A percentile compares a stretch with the other conserved stretches of the same genome.
These are phyloP conservation scores for Tolypocladium sp. DNA, from an alignment of 2,329 filamentous ascomycete species.

Conservation along the genomic window DNA sequence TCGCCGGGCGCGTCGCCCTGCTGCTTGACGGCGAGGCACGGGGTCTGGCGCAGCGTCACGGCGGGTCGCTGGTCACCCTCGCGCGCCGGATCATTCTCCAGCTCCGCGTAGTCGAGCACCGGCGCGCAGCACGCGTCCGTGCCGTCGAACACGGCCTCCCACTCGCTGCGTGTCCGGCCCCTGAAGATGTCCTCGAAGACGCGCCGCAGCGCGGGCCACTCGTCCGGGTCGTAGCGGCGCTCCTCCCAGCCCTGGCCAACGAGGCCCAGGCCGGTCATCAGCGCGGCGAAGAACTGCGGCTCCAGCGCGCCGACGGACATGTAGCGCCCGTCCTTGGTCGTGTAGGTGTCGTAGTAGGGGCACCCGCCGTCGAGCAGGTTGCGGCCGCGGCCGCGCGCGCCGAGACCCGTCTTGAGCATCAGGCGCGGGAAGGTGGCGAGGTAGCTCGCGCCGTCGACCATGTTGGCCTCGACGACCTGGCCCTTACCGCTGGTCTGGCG, in stretches of 20 bases:
- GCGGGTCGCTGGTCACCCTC: slow-evolving; percentile 63
- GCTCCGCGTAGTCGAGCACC: slow-evolving; percentile 65
- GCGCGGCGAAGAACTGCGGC: slow-evolving; percentile 66
- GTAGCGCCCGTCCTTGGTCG: slow-evolving; percentile 68
- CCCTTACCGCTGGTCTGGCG: slow-evolving; percentile 57
- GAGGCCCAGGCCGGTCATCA: slow-evolving; percentile 61
- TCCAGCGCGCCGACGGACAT: slow-evolving; percentile 89
- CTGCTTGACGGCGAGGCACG: slow-evolving; percentile 52
- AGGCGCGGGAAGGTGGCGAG: slow-evolving; percentile 71
- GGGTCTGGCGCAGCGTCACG: slow-evolving; percentile 61
- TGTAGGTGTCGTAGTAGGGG: slow-evolving; percentile 85
- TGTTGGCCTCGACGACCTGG: slow-evolving; percentile 90
- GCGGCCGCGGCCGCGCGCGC: slow-evolving; percentile 55
- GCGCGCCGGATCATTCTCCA: slow-evolving; percentile 41
- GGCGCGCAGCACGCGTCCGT: slow-evolving; percentile 92
- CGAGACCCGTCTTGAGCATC: slow-evolving; percentile 51
- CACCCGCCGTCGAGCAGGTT: slow-evolving; percentile 79
- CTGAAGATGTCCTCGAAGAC: slow-evolving; percentile 58
- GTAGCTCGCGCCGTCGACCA: slow-evolving; percentile 85
- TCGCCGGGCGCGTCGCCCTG: slow-evolving; percentile 19
- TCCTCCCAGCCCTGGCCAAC: slow-evolving; percentile 38
- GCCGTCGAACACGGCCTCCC: slow-evolving; percentile 80
- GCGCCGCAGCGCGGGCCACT: slow-evolving; percentile 59
- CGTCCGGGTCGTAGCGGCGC: slow-evolving; percentile 46
- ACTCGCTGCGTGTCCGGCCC: slow-evolving; percentile 62